Evolutionary conservation across 2,329 filamentous ascomycete genomes (phyloP), one percentile per base, ranked within the genome.

Genomic region (Aspergillus ibericus): DNA sequence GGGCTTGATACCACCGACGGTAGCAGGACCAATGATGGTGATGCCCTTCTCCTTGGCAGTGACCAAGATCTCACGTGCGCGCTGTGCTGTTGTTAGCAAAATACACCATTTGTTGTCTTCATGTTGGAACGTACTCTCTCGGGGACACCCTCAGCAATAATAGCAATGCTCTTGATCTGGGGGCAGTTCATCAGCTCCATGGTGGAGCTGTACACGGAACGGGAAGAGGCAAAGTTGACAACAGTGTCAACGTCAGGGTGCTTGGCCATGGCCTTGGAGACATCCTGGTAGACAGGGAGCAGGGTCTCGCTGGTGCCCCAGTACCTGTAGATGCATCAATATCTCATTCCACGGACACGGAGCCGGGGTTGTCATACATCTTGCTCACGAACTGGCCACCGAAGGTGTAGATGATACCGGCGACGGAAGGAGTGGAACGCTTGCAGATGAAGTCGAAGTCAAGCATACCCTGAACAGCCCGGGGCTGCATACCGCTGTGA

Each of bases 361-460:
- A 18, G 8, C 4, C 15, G 16, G 44, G 25, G 22, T 34, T 36
- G 27, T 72, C 79, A 70, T 73, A 85, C 95, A 99, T 98, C 89
- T 99, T 99, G 88, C 92, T 97, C 77, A 99, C 95, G 88, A 99
- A 99, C 82, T 99, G 95, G 69, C 95, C 95, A 78, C 95, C 95
- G 76, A 99, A 99, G 71, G 95, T 97, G 85, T 99, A 99, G 85
- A 99, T 98, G 82, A 99, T 98, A 77, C 93, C 95, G 68, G 95
- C 95, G 59, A 99, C 95, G 59, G 95, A 99, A 66, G 95, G 95
- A 61, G 91, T 96, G 77, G 88, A 86, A 74, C 95, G 91, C 88
- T 98, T 98, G 92, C 95, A 99, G 83, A 99, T 99, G 86, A 98
- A 99, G 85, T 99, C 95, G 79, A 99, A 99, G 81, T 99, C 95